Percentiles rank a stretch among this genome's conserved stretches.
phyloP scores from a whole-genome alignment of 352 stramenopile species.

The Globisporangium acanthophoron region DNA sequence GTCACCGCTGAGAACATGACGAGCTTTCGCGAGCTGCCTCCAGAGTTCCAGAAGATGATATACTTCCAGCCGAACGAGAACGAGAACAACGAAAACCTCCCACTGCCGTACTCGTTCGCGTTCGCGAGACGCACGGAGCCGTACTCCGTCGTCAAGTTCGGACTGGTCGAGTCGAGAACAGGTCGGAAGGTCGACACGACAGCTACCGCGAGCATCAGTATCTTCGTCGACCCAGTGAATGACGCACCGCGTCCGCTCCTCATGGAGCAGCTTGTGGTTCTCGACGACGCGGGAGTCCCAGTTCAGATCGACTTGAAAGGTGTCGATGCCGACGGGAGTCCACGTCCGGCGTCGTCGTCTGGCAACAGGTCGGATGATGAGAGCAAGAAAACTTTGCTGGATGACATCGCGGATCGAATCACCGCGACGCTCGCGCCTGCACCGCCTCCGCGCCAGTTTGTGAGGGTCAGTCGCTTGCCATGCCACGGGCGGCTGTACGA shows the following conservation, averaged over 20 bases:
- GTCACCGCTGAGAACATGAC: conserved; percentile 32
- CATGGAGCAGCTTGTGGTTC: conserved; percentile 17
- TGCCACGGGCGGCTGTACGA: conserved; percentile 55
- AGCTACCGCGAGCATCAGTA: conserved; percentile 26
- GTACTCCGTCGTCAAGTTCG: conserved; percentile 31
- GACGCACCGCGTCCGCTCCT: conserved; percentile 26
- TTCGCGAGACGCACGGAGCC: conserved; percentile 28
- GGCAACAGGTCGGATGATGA: neutral
- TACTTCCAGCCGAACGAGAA: conserved; percentile 39
- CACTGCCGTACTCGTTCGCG: conserved; percentile 24
- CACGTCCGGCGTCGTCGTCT: neutral
- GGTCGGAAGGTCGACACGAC: conserved; percentile 19
- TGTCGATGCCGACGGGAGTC: conserved; percentile 31
- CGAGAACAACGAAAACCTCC: conserved; percentile 47
- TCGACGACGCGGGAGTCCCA: conserved; percentile 13
- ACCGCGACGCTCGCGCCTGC: neutral
- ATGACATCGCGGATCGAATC: conserved; percentile 1
- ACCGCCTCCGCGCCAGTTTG: conserved; percentile 13
- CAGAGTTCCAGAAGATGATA: conserved; percentile 42
- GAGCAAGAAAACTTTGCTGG: neutral
- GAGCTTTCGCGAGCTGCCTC: conserved; percentile 33
- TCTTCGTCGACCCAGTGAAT: conserved; percentile 53
- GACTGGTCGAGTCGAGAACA: conserved; percentile 22
- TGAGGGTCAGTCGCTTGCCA: conserved; percentile 42
- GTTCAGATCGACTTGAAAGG: conserved; percentile 32